Evolutionary conservation across 257 asterid species (phyloP).

Genomic region (Solanum bukasovii): DNA sequence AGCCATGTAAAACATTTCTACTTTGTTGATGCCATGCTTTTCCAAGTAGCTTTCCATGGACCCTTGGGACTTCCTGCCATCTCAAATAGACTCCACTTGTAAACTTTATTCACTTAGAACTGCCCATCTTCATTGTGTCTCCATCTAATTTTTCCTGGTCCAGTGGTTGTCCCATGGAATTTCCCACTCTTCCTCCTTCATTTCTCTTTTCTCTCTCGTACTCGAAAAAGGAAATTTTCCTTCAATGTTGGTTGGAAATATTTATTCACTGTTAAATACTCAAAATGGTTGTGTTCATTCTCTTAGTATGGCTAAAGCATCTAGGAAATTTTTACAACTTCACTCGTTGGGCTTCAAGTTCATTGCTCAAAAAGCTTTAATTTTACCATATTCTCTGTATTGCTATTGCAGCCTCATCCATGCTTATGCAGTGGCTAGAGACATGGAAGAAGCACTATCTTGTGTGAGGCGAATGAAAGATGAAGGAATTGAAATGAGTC

Average conservation of each 20-base stretch:
- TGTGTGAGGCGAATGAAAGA: constrained; percentile 83
- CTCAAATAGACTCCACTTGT: not conserved
- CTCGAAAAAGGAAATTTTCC: not conserved
- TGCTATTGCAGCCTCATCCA: constrained; percentile 86
- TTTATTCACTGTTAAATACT: not conserved
- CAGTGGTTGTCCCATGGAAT: not conserved
- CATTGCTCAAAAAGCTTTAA: not conserved
- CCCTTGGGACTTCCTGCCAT: not conserved
- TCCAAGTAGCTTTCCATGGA: not conserved
- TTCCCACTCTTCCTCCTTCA: not conserved
- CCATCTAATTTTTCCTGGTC: not conserved
- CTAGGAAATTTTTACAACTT: not conserved
- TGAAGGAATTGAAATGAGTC: constrained; percentile 79
- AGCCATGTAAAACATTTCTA: not conserved
- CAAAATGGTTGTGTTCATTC: not conserved
- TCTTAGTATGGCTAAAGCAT: not conserved
- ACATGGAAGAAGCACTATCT: constrained; percentile 95
- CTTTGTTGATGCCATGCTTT: not conserved
- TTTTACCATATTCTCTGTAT: not conserved
- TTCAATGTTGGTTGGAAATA: not conserved
- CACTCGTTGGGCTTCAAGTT: not conserved
- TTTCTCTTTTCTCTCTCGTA: not conserved
- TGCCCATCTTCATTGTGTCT: not conserved
- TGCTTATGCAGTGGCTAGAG: constrained; percentile 92
- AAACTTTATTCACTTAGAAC: not conserved